Evolutionary conservation across 2,329 filamentous ascomycete genomes (phyloP), one percentile per base, ranked within the genome.

Genomic region (Phoma sp.): DNA sequence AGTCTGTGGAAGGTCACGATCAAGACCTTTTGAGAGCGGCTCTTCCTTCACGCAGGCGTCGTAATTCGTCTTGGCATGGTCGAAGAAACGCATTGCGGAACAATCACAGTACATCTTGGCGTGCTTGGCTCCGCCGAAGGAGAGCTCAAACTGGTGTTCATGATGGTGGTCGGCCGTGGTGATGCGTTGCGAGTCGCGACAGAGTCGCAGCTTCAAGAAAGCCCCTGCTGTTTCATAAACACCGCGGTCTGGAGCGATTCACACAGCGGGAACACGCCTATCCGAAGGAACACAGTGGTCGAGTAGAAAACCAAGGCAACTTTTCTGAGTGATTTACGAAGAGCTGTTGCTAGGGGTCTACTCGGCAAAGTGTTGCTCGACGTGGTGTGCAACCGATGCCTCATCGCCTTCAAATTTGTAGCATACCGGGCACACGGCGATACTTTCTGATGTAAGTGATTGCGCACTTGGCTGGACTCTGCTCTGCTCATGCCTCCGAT

Each of bases 321-420:
- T 14, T 41, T 13, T 29, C 25, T 10, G 2, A 9, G 27, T 6
- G n/a, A 27, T 8, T 7, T 10, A 3, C 27, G 14, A 18, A 13
- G 14, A 30, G 24, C 1, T 23, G 9, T 5, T 14, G n/a, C 39
- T 30, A 4, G 5, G 23, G 36, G 32, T 29, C 49, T 25, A 52
- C 23, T 55, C 58, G 22, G 45, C 55, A 60, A 88, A 86, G 67
- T 88, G 85, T 3, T 65, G 70, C 24, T 84, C 83, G 54, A 90
- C 86, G 64, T 91, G 88, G 71, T 87, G 81, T 8, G 83, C 83
- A 8, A 91, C 86, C 7, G 88, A 88, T 0, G 78, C 76, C 63
- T 88, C 87, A 60, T 91, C 88, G 1, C 88, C 88, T 60, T 87
- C 81, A 69, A 90, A 91, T 0, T 66, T 73, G 3, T 79, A 80